Base-by-base conservation (phyloP, 2,329 filamentous ascomycete species). In the Phyllosticta citriasiana region DNA sequence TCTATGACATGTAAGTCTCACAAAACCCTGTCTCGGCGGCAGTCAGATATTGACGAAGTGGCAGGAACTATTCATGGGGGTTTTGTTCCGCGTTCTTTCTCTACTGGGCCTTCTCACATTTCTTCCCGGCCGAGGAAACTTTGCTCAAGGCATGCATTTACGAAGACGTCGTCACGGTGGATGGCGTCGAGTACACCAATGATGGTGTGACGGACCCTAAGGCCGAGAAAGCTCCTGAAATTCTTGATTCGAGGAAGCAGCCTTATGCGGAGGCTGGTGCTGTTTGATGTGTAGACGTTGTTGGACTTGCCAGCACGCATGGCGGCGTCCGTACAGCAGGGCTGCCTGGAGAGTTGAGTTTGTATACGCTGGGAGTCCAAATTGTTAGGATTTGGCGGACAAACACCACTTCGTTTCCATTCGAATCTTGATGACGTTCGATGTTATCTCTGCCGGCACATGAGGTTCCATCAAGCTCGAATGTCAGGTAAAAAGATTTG, bases 81-180 rank as follows among this genome's bases (percentile, higher is more conserved):
- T 77, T 74, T 64, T 70, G 66, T 3, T 70, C 68, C 47, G 71
- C 72, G 0, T 74, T 75, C 56, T 57, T 70, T 4, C 58, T 72
- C 4, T 76, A 76, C 57, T 63, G 56, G 14, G 50, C 63, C 0
- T 64, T 73, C 24, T 69, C 66, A 27, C 63, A 70, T 52, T 69
- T 74, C 63, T 74, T 70, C 59, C 73, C 73, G 0, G 67, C 67
- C 5, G 61, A 64, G 4, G 65, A 69, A 30, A 72, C 73, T 0
- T 62, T 74, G 19, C 72, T 76, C 54, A 47, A 47, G 16, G 40
- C 40, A n/a, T 47, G 40, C 16, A n/a, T 47, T n/a, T 66, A 67
- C 52, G 71, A 69, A 1, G 72, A 74, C 53, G 30, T 27, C 3
- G 65, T 64, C 54, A 57, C 69, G 72, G 64, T 78, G 30, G 59